Evolutionary conservation across 2,329 filamentous ascomycete genomes (phyloP).

Genomic region (Claviceps africana): DNA sequence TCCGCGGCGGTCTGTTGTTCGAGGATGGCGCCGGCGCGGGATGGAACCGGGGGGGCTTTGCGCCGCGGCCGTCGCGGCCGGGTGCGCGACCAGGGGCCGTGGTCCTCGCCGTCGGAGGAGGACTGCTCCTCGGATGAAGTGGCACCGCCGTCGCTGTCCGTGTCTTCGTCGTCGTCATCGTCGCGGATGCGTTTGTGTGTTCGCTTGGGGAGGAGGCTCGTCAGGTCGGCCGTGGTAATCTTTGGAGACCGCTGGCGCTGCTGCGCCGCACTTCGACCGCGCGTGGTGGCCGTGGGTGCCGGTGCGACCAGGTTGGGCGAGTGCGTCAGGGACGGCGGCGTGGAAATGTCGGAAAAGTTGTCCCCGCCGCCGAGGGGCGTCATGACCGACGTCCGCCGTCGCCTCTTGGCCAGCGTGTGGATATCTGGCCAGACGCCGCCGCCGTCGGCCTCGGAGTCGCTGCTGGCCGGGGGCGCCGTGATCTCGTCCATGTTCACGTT

Average conservation of each 20-base stretch:
- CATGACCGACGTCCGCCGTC: constrained; percentile 22
- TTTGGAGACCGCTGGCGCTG: constrained; percentile 25
- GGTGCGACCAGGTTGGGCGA: constrained; percentile 40
- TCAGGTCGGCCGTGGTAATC: constrained; percentile 40
- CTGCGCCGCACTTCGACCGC: constrained; percentile 18
- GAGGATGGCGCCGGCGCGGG: constrained; percentile 13
- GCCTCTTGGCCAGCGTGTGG: constrained; percentile 33
- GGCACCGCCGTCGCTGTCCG: constrained; percentile 33
- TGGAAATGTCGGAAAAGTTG: constrained; percentile 41
- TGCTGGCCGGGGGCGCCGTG: constrained; percentile 42
- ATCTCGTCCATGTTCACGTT: constrained; percentile 30
- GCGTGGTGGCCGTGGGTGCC: neutral
- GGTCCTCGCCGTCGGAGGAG: constrained; percentile 41
- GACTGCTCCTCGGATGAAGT: constrained; percentile 33
- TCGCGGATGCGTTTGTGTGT: constrained; percentile 27
- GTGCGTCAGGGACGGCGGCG: constrained; percentile 51
- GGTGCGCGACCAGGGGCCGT: constrained; percentile 23
- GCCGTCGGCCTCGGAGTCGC: constrained; percentile 30
- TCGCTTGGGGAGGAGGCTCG: constrained; percentile 39
- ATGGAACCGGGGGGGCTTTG: constrained; percentile 15
- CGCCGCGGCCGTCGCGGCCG: constrained; percentile 9
- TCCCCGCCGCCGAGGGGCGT: constrained; percentile 23
- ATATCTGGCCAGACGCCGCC: constrained; percentile 38
- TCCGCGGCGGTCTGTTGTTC: constrained; percentile 13
- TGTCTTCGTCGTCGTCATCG: constrained; percentile 11